Percentiles rank a stretch among this genome's conserved stretches.
Conservation (phyloP, 371 early-diverging fungal genomes). For the Rhizomucor pusillus region DNA sequence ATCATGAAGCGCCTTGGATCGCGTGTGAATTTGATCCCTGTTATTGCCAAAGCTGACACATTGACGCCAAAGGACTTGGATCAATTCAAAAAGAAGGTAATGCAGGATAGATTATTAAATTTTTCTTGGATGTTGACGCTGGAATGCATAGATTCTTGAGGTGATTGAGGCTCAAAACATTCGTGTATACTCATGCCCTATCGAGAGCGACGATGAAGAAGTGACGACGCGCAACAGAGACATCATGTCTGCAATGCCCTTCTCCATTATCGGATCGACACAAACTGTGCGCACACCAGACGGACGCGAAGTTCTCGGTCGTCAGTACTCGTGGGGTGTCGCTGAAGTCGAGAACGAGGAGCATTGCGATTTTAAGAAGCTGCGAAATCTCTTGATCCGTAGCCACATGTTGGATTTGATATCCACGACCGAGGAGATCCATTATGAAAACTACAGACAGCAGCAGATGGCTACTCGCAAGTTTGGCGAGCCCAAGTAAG, state of each 20-base stretch:
- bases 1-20: constrained; percentile 82
- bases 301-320: constrained; percentile 76
- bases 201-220: constrained; percentile 84
- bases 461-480: constrained; percentile 78
- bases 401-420: constrained; percentile 93
- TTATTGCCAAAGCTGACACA: constrained; percentile 66
- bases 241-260: constrained; percentile 88
- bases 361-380: constrained; percentile 89
- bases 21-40: constrained; percentile 87
- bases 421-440: constrained; percentile 80
- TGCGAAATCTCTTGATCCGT: constrained; percentile 87
- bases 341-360: constrained; percentile 88
- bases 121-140: background rate
- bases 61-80: constrained; percentile 76
- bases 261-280: constrained; percentile 89
- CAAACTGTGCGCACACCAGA: constrained; percentile 69
- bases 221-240: constrained; percentile 70
- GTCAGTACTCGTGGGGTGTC: constrained; percentile 93
- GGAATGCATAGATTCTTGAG: constrained; percentile 59
- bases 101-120: too few relatives aligned
- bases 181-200: constrained; percentile 67
- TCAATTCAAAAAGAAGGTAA: constrained; percentile 70
- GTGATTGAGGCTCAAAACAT: constrained; percentile 73
- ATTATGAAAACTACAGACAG: constrained; percentile 86
- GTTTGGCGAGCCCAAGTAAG: constrained; percentile 74